Evolutionary conservation across 768 basidiomycete genomes (phyloP), one percentile per base, ranked within the genome.

Genomic region (Trametes villosa): DNA sequence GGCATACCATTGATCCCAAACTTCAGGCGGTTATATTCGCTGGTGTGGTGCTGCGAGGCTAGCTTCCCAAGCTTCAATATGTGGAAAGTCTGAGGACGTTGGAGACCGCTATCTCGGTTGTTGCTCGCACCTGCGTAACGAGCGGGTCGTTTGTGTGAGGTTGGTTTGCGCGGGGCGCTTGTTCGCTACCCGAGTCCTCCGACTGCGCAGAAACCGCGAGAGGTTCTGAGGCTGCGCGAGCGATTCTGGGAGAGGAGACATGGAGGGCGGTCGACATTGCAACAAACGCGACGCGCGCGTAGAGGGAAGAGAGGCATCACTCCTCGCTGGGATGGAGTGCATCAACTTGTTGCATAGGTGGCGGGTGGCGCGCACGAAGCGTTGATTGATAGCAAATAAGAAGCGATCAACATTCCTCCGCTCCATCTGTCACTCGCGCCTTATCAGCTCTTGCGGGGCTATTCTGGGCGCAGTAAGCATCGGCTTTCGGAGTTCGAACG

Each of bases 21-120:
- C 72, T 91, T 91, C 26, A 85, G 71, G 54, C 82, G 80, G 66
- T 83, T 89, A 71, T 92, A 91, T 45, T 87, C 84, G 75, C 86
- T 88, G 57, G 68, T 53, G 65, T 92, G 91, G 73, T 91, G 87
- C 65, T 92, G 89, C 7, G 88, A 91, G 2, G 89, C 88, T 18
- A 92, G 75, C 3, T 69, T 73, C 1, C 80, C 78, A 48, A 89
- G 81, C 79, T 86, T 57, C 15, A 30, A 38, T 53, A 49, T 20
- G 34, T 13, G 13, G 4, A 12, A 44, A 26, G 38, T 33, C 27
- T 34, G 26, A 22, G 48, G 15, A n/a, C 18, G 26, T 24, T 24
- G 31, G 22, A 20, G 9, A 29, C 22, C 5, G 30, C 22, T 17
- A 36, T 9, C 33, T 34, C 18, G 46, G 3, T 9, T 31, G 18